phyloP scores from a whole-genome alignment of 805 yeast genomes.

The Maudiozyma turicensis region DNA sequence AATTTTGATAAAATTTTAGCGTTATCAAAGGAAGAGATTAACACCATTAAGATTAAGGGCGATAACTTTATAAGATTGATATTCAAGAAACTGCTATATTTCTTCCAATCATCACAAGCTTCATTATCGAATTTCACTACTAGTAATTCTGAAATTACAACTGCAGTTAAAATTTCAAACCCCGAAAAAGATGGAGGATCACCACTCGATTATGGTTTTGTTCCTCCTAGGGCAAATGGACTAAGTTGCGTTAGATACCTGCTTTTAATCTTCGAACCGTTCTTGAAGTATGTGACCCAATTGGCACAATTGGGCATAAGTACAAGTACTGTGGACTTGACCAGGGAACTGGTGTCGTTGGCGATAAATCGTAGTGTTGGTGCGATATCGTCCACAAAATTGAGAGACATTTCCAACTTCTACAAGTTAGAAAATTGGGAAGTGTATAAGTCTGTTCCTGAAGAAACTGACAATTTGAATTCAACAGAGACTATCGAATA shows the following conservation, averaged over 20 bases:
- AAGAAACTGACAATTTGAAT: constrained; percentile 2
- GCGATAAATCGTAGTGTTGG: constrained; percentile 37
- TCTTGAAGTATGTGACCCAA: constrained; percentile 35
- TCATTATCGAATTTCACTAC: constrained; percentile 1
- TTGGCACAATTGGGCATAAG: constrained; percentile 37
- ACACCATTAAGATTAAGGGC: constrained; percentile 32
- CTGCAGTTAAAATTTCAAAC: background rate
- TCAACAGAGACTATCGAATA: constrained; percentile 10
- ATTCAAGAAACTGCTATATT: constrained; percentile 19
- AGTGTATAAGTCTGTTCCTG: constrained; percentile 20
- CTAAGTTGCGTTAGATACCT: constrained; percentile 47
- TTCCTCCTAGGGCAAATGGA: constrained; percentile 59
- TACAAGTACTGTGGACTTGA: constrained; percentile 29
- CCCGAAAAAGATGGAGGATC: constrained; percentile 19
- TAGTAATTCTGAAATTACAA: background rate
- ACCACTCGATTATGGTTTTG: constrained; percentile 38
- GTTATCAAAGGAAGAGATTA: constrained; percentile 37
- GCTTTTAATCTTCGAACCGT: constrained; percentile 36
- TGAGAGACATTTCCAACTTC: constrained; percentile 38
- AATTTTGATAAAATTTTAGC: constrained; percentile 31
- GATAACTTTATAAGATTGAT: constrained; percentile 32
- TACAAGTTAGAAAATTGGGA: constrained; percentile 35
- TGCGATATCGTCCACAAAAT: constrained; percentile 42
- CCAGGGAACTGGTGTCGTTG: constrained; percentile 30
- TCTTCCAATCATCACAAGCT: constrained; percentile 31